Evolutionary conservation across 2,329 filamentous ascomycete species (phyloP), one percentile per base, ranked within the genome.

Genomic region (Hawksworthiomyces lignivorus): DNA sequence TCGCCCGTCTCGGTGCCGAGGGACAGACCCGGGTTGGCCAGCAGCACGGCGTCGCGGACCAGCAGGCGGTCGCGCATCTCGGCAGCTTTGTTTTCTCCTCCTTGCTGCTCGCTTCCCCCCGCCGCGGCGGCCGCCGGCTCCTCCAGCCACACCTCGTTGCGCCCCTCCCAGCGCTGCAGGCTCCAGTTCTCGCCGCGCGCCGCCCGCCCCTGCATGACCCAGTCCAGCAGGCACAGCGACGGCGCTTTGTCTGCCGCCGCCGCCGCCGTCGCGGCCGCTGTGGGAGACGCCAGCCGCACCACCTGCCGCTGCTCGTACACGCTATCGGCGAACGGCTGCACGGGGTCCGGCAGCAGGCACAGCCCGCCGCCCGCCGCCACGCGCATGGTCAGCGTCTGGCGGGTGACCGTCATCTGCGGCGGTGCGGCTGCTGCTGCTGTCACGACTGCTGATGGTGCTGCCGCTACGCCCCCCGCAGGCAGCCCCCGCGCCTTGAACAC

Each of bases 401-500:
- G 68, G 2, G 80, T 83, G 34, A 75, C 58, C 27, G 64, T 26
- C 8, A 8, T 12, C 63, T 41, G 68, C 65, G 36, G 75, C 28
- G 38, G 30, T n/a, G 14, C 12, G 4, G 37, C 61, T 14, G 24
- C 4, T 10, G 26, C 20, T 15, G 20, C n/a, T 4, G 39, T 22
- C 17, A 12, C 24, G 7, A 7, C 24, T 12, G 24, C 24, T 26
- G 24, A 26, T 12, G 43, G 28, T n/a, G n/a, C n/a, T n/a, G n/a
- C n/a, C n/a, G n/a, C n/a, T n/a, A n/a, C n/a, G n/a, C n/a, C n/a
- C n/a, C n/a, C n/a, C n/a, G n/a, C n/a, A n/a, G n/a, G n/a, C n/a
- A n/a, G n/a, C n/a, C n/a, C n/a, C n/a, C n/a, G n/a, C 1, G 87
- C 84, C 58, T 92, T 94, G 74, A 95, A 97, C 53, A 98, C 80